These are phyloP conservation scores for Boletus sp. DNA, from an alignment of 1,284 basidiomycete species.

Conservation along the genomic window DNA sequence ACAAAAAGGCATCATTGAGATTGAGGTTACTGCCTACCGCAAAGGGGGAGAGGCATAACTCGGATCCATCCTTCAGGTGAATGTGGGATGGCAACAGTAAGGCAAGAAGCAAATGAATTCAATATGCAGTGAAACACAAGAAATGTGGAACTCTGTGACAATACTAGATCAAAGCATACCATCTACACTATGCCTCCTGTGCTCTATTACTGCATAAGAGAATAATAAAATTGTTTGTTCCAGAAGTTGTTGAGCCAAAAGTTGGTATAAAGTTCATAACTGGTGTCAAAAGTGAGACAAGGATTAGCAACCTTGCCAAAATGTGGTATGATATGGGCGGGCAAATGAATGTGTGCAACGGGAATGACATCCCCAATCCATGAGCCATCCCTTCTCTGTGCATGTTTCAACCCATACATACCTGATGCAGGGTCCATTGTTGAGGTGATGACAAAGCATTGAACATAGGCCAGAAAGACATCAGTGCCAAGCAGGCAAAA, in stretches of 20 bases:
- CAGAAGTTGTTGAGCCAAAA: not conserved
- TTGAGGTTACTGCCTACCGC: not conserved
- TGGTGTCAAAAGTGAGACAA: not conserved
- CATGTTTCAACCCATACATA: not conserved
- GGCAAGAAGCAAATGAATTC: no score
- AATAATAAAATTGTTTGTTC: not conserved
- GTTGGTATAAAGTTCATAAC: not conserved
- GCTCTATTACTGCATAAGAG: no score
- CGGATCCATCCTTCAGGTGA: no score
- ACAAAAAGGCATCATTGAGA: not conserved
- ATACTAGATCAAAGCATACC: no score
- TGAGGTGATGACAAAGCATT: no score
- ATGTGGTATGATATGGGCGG: not conserved
- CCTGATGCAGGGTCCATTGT: not conserved
- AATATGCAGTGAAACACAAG: no score
- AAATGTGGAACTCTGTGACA: not conserved
- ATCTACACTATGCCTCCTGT: no score
- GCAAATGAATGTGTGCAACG: not conserved
- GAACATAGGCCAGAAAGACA: no score
- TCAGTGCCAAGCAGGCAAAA: not conserved
- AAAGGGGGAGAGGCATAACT: not conserved
- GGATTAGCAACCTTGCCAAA: not conserved
- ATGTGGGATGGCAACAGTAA: no score
- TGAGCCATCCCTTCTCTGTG: not conserved
- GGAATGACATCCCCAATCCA: not conserved